Evolutionary conservation across 768 basidiomycete genomes (phyloP).

Genomic region (Hortiboletus campestris): DNA sequence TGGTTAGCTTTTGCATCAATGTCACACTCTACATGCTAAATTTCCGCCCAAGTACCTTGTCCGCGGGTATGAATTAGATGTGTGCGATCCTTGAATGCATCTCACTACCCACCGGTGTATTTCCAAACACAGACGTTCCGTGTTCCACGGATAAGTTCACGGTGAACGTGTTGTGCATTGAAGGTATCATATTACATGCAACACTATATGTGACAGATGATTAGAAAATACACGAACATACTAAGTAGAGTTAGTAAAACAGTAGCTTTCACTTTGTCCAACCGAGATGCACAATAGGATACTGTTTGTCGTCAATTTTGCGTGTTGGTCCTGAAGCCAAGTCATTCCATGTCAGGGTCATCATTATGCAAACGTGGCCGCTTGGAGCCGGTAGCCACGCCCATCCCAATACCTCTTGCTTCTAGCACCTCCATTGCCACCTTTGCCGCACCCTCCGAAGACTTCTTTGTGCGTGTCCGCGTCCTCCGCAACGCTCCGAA

Average conservation of each 20-base stretch:
- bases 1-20: slow-evolving; percentile 5
- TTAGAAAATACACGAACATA: slow-evolving; percentile 33
- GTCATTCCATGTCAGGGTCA: slow-evolving; percentile 44
- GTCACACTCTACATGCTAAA: slow-evolving; percentile 17
- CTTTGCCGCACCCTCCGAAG: slow-evolving; percentile 66
- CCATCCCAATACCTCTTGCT: slow-evolving; percentile 68
- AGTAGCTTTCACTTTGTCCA: slow-evolving; percentile 27
- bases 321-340: slow-evolving; percentile 9
- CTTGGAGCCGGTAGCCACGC: slow-evolving; percentile 37
- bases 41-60: slow-evolving; percentile 26
- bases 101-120: slow-evolving; percentile 4
- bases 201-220: slow-evolving; percentile 35
- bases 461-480: slow-evolving; percentile 68
- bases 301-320: slow-evolving; percentile 22
- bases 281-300: slow-evolving; percentile 29
- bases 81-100: not conserved
- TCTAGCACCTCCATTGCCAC: slow-evolving; percentile 82
- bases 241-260: slow-evolving; percentile 33
- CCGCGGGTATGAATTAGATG: slow-evolving; percentile 23
- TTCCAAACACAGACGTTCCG: slow-evolving; percentile 10
- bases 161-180: slow-evolving; percentile 20
- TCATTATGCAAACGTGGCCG: slow-evolving; percentile 51
- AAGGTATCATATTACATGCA: slow-evolving; percentile 41
- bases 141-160: slow-evolving; percentile 6
- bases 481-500: slow-evolving; percentile 83